phyloP scores from a whole-genome alignment of 164 flowering plant species.

The Sedum album region DNA sequence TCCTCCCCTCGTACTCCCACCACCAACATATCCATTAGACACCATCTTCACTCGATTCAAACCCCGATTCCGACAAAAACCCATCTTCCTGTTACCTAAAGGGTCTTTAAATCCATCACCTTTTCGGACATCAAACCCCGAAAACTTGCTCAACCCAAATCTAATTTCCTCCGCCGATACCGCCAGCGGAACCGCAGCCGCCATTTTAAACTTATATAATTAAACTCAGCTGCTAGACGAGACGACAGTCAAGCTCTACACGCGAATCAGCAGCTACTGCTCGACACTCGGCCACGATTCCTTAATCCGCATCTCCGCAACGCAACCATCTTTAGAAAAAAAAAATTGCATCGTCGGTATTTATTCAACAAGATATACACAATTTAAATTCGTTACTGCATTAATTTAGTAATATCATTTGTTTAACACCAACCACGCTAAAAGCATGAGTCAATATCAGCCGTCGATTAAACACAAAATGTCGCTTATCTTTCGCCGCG shows the following conservation, averaged over 20 bases:
- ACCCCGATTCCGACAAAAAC: not conserved
- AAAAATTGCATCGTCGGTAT: not conserved
- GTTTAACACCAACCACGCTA: not conserved
- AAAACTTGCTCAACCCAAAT: not conserved
- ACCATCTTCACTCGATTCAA: conserved; percentile 14
- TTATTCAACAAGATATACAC: too few species aligned
- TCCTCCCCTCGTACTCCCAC: conserved; percentile 7
- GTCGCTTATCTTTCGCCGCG: not conserved
- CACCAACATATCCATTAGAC: conserved; percentile 27
- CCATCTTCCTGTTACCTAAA: not conserved
- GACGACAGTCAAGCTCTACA: not conserved
- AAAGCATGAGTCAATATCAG: not conserved
- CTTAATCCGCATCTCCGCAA: not conserved
- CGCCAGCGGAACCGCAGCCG: not conserved
- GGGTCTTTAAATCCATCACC: not conserved
- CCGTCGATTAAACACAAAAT: not conserved
- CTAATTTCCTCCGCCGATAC: not conserved
- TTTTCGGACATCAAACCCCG: not conserved
- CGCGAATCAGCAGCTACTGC: not conserved
- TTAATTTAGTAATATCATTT: too few species aligned
- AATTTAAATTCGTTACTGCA: too few species aligned
- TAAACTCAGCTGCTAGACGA: not conserved
- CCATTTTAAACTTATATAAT: not conserved
- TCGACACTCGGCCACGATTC: not conserved
- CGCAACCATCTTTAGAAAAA: too few species aligned